Evolutionary conservation across 345 rosid genomes (phyloP).

Genomic region (Eucalyptus lansdowneana): DNA sequence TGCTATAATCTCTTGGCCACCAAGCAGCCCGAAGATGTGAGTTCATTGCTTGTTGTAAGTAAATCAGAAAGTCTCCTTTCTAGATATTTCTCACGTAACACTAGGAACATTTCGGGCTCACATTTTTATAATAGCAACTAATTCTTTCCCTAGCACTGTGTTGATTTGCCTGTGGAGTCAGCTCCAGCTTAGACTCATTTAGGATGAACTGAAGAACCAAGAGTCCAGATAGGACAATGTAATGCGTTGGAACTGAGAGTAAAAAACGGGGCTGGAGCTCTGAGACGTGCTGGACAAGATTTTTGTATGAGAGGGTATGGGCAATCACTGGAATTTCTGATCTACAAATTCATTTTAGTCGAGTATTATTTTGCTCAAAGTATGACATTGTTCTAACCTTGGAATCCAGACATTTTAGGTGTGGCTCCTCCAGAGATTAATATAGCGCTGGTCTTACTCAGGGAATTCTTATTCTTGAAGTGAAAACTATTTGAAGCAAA

Average conservation of each 20-base stretch:
- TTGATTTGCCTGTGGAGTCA: neutral
- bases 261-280: neutral
- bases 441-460: neutral
- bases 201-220: neutral
- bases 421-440: neutral
- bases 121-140: neutral
- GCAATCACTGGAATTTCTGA: neutral
- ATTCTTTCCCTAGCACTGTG: neutral
- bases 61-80: neutral
- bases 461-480: neutral
- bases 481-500: neutral
- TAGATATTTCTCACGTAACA: neutral
- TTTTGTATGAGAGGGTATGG: neutral
- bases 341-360: neutral
- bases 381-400: neutral
- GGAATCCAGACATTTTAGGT: neutral
- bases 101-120: neutral
- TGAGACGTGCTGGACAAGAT: neutral
- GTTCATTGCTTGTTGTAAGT: neutral
- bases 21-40: neutral
- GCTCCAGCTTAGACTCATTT: neutral
- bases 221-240: neutral
- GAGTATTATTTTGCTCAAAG: neutral
- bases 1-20: neutral
- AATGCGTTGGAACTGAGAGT: neutral